Evolutionary conservation across 441 rosid species (phyloP).

Genomic region (Manihot esculenta): DNA sequence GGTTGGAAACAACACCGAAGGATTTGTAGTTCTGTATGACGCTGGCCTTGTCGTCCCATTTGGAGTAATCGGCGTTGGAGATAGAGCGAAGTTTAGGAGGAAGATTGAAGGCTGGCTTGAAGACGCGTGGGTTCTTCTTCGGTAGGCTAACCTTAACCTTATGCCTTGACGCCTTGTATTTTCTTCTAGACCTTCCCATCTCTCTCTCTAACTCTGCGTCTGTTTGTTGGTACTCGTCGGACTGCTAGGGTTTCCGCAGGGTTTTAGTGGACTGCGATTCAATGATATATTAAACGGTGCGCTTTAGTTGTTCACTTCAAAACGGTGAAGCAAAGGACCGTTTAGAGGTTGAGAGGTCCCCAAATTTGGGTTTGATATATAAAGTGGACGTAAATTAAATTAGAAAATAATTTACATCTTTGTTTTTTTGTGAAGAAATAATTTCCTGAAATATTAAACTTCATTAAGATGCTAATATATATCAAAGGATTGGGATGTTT

Average conservation of each 20-base stretch:
- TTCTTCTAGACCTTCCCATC: conserved; percentile 84
- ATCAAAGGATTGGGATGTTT: no score
- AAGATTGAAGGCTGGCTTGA: conserved; percentile 66
- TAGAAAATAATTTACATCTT: no score
- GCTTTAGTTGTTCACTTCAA: not conserved
- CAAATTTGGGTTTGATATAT: no score
- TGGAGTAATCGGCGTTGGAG: conserved; percentile 42
- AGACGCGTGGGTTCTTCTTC: conserved; percentile 56
- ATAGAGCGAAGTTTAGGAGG: conserved; percentile 84
- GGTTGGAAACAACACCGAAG: conserved; percentile 84
- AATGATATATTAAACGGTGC: not conserved
- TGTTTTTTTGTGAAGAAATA: no score
- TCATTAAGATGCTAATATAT: no score
- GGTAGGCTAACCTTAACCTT: conserved; percentile 81
- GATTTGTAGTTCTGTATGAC: conserved; percentile 85
- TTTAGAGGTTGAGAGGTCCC: not conserved
- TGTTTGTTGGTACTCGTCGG: not conserved
- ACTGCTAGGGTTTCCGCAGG: not conserved
- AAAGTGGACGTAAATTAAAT: no score
- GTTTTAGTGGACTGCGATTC: not conserved
- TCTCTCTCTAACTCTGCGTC: not conserved
- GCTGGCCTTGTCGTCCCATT: conserved; percentile 83
- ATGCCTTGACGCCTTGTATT: conserved; percentile 64
- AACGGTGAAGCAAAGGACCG: not conserved
- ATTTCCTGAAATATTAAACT: no score